Evolutionary conservation across 2,329 filamentous ascomycete genomes (phyloP), one percentile per base, ranked within the genome.

Genomic region (Davidsoniella australis): DNA sequence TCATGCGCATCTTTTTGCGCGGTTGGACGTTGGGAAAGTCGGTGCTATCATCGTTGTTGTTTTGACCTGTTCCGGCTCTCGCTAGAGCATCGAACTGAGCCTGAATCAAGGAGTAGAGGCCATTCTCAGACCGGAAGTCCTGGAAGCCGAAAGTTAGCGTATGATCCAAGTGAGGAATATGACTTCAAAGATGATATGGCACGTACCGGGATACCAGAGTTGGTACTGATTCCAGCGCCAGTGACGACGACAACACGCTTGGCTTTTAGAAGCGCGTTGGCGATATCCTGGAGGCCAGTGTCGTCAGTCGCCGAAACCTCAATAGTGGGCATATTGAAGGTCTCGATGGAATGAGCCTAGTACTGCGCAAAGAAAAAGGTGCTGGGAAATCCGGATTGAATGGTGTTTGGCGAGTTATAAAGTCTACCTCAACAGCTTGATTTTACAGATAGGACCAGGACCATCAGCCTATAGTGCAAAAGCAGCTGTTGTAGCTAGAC

Each of bases 91-190:
- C 74, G 56, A 78, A 79, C 55, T 80, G 76, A 14, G 76, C 71
- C 61, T 83, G 80, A 12, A 85, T 82, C 43, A 84, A 65, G 9
- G 80, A 80, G 61, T 85, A 85, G 1, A 85, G 69, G 1, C 80
- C 80, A 60, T 84, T 77, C 58, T 82, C 74, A 1, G 79, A 83
- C 39, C 80, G 78, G 55, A 84, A 84, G 56, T 84, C 80, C 78
- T 82, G 54, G 3, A 16, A 17, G n/a, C 4, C 18, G 1, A 7
- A 12, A 37, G 4, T 41, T 4, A 18, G 33, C 6, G 38, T 12
- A 40, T 23, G 39, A 40, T 20, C 12, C 16, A 37, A 29, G 33
- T 24, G 5, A 47, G 40, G n/a, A 9, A 16, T 7, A 42, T 42
- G n/a, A 14, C 18, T 16, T 16, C 18, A 20, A 5, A 8, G 18